These are phyloP conservation scores for Macadamia integrifolia DNA, from an alignment of 164 flowering plant species.

Conservation along the genomic window DNA sequence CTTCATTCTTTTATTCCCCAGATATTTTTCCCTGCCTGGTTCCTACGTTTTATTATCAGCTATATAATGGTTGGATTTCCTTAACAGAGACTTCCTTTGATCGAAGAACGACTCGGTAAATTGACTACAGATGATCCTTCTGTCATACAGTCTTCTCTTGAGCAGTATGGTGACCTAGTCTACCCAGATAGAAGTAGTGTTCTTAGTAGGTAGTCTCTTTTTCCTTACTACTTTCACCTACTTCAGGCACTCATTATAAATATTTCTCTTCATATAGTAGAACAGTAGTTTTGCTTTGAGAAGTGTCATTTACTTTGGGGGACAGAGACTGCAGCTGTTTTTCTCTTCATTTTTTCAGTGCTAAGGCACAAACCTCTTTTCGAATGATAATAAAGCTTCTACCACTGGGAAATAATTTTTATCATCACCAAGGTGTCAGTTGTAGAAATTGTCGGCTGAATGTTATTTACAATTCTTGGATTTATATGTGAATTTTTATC, in stretches of 20 bases:
- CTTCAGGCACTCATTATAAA: neutral
- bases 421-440: no score
- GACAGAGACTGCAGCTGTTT: no score
- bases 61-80: constrained; percentile 5
- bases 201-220: constrained; percentile 45
- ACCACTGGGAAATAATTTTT: no score
- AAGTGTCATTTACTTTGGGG: no score
- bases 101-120: constrained; percentile 75
- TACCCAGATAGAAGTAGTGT: constrained; percentile 64
- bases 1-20: neutral
- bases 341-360: no score
- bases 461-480: no score
- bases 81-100: constrained; percentile 58
- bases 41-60: neutral
- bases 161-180: constrained; percentile 72
- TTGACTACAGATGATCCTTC: constrained; percentile 77
- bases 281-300: no score
- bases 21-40: neutral
- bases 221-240: neutral
- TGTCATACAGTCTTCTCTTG: constrained; percentile 59
- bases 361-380: no score
- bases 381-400: no score
- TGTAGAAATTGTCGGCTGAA: no score
- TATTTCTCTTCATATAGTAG: no score
- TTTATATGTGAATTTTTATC: no score